Evolutionary conservation across 768 basidiomycete genomes (phyloP).

Genomic region (Saitozyma sp.): DNA sequence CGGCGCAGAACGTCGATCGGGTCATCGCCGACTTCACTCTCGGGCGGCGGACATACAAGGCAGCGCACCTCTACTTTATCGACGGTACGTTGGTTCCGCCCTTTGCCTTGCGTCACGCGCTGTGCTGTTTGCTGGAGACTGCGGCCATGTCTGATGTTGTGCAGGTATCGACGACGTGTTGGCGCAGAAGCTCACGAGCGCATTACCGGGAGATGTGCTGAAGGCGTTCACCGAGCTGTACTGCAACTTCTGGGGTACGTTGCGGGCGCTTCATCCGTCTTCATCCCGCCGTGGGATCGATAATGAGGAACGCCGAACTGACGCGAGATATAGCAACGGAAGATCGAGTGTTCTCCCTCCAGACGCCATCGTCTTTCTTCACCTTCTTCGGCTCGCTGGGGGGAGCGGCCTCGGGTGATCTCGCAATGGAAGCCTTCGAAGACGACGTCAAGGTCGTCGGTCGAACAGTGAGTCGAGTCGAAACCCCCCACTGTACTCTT

Average conservation of each 20-base stretch:
- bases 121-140: no score
- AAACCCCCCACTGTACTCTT: neutral
- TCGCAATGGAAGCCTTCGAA: conserved; percentile 73
- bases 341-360: conserved; percentile 77
- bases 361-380: conserved; percentile 78
- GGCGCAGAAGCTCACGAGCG: conserved; percentile 71
- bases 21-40: conserved; percentile 78
- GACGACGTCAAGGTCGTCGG: conserved; percentile 75
- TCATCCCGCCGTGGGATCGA: no score
- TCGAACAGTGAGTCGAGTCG: conserved; percentile 45
- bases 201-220: conserved; percentile 75
- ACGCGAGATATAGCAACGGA: conserved; percentile 65
- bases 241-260: conserved; percentile 88
- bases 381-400: conserved; percentile 83
- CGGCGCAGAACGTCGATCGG: conserved; percentile 86
- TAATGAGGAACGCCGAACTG: neutral
- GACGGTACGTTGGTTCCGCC: conserved; percentile 63
- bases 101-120: neutral
- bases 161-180: conserved; percentile 75
- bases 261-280: neutral
- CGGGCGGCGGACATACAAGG: conserved; percentile 70
- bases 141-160: conserved; percentile 1
- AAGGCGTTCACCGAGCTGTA: conserved; percentile 79
- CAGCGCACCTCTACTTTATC: conserved; percentile 87
- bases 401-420: conserved; percentile 64